Base-by-base conservation (phyloP, 2,329 filamentous ascomycete genomes). In the Tolypocladium endophyticum region DNA sequence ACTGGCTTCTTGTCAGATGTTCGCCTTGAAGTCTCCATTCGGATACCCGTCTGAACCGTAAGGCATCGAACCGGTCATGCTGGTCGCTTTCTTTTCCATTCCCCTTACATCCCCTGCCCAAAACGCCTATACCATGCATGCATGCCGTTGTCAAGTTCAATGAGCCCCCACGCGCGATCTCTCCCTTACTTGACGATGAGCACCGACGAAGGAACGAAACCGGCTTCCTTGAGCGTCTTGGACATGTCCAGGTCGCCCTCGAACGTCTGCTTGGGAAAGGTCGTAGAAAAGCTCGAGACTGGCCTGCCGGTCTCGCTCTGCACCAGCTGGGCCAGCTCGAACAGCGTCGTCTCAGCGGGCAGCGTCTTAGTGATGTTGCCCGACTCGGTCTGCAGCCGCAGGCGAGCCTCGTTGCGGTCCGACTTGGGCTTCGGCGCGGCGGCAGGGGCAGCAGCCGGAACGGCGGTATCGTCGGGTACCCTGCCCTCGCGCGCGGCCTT, bases 201-300 rank as follows among this genome's bases (percentile, higher is more conserved):
- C 55, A 90, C 92, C n/a, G 92, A 92, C 63, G 90, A 96, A 7
- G 94, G 94, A 4, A 93, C 87, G 62, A 97, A 76, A 0, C 92
- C 93, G 20, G 93, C 89, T 74, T 99, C 94, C 76, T 95, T 95
- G 59, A 99, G 75, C 6, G 92, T 94, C 81, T 94, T 88, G 41
- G 90, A 90, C 69, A 97, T 92, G 71, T 96, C 94, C 9, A 83
- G 66, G 63, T 79, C 72, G 25, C 79, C 87, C 72, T 78, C 77
- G 64, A 88, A 97, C 0, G 85, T 84, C 79, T 97, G 96, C 69
- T 84, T 86, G 0, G 94, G 94, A 68, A 95, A 97, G 25, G 87
- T 97, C 67, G 88, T 89, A 1, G 87, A 85, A 71, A 99, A 97
- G 66, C 85, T 91, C 30, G 79, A 82, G 18, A 95, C 88, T 3